These are phyloP conservation scores for Pseudogymnoascus verrucosus DNA, from an alignment of 2,329 filamentous ascomycete species.

Conservation along the genomic window DNA sequence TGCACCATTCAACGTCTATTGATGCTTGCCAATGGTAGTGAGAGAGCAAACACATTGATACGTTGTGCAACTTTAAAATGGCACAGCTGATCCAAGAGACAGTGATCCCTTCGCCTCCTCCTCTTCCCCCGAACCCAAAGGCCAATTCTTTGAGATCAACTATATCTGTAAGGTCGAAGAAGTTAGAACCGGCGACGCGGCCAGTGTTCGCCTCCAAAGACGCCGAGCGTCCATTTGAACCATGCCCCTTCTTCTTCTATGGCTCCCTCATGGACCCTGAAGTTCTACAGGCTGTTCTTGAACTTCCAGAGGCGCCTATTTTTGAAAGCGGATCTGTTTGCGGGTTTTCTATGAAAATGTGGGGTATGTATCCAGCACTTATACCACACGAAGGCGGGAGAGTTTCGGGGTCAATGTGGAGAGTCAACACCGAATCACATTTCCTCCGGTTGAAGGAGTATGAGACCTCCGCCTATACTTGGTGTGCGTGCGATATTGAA, in stretches of 20 bases:
- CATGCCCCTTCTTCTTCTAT: slow-evolving; percentile 27
- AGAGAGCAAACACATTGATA: background rate
- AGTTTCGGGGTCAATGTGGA: background rate
- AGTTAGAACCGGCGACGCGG: background rate
- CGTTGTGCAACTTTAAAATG: background rate
- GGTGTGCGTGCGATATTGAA: background rate
- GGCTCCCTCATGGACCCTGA: slow-evolving; percentile 27
- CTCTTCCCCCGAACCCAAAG: background rate
- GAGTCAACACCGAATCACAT: background rate
- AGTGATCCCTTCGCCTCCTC: background rate
- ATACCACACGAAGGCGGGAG: background rate
- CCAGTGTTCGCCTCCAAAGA: too few relatives aligned
- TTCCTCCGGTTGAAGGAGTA: background rate
- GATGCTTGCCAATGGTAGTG: background rate
- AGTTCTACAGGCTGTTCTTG: slow-evolving; percentile 25
- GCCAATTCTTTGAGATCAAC: background rate
- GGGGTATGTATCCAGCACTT: slow-evolving; percentile 27
- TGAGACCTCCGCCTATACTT: background rate
- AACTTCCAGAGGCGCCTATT: slow-evolving; percentile 20
- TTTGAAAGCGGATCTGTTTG: slow-evolving; percentile 20
- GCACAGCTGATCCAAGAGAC: background rate
- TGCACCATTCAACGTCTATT: background rate
- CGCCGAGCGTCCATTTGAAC: slow-evolving; percentile 15
- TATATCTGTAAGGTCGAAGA: background rate
- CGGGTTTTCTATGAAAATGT: slow-evolving; percentile 26